phyloP scores from a whole-genome alignment of 768 basidiomycete species.

The Panellus pusillus region DNA sequence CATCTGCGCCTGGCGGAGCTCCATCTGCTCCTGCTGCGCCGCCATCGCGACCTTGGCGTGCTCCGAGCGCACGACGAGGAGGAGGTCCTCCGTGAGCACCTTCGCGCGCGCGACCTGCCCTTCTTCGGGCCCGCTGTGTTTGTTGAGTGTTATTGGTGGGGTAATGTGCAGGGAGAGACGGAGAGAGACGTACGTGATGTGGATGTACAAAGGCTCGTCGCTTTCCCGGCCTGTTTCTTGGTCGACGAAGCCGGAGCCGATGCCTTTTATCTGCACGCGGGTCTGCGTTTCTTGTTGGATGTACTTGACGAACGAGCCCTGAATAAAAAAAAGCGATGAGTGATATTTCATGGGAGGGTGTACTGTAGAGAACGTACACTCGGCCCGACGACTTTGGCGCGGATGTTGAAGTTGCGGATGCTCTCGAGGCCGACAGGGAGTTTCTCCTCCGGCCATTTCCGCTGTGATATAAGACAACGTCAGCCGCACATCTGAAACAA shows the following conservation, averaged over 20 bases:
- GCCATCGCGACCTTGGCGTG: slow-evolving; percentile 75
- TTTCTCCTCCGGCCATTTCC: slow-evolving; percentile 99
- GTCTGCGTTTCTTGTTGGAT: slow-evolving; percentile 96
- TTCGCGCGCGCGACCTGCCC: slow-evolving; percentile 85
- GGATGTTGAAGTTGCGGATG: slow-evolving; percentile 94
- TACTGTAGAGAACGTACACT: slow-evolving; percentile 51
- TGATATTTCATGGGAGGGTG: too few relatives aligned
- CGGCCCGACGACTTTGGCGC: slow-evolving; percentile 97
- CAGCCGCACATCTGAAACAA: not conserved
- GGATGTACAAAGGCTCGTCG: slow-evolving; percentile 81
- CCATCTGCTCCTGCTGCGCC: slow-evolving; percentile 79
- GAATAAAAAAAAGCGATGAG: not conserved
- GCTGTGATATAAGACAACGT: slow-evolving; percentile 39
- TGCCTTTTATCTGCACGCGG: slow-evolving; percentile 94
- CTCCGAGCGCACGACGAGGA: slow-evolving; percentile 85
- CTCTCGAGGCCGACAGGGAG: slow-evolving; percentile 85
- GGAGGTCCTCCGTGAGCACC: slow-evolving; percentile 83
- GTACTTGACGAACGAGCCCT: slow-evolving; percentile 98
- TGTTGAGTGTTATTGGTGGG: too few relatives aligned
- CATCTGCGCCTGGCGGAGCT: slow-evolving; percentile 78
- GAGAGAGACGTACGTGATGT: slow-evolving; percentile 61
- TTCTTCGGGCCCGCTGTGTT: slow-evolving; percentile 85
- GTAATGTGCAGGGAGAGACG: too few relatives aligned
- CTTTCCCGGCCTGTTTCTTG: slow-evolving; percentile 78
- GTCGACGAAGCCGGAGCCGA: slow-evolving; percentile 94